Evolutionary conservation across 2,329 filamentous ascomycete genomes (phyloP).

Genomic region (Penicillium glabrum): DNA sequence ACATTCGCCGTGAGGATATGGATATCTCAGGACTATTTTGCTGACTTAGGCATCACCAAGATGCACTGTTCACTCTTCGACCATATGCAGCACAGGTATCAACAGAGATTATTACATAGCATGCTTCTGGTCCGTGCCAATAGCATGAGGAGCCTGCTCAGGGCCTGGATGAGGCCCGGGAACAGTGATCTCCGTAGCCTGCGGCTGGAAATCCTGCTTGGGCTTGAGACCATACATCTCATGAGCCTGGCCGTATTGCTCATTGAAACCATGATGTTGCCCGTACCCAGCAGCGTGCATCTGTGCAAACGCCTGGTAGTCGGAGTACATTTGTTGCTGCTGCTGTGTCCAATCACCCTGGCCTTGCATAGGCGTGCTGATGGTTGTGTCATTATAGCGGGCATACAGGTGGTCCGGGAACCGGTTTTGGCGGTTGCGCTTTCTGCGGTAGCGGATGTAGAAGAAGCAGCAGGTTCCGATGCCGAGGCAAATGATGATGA

Average conservation of each 20-base stretch:
- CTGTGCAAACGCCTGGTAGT: constrained; percentile 7
- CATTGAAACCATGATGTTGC: neutral
- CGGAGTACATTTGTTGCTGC: neutral
- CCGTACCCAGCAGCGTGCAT: constrained; percentile 15
- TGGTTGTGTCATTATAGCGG: constrained; percentile 36
- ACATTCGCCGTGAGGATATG: neutral
- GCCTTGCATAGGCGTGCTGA: constrained; percentile 25
- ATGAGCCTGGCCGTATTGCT: constrained; percentile 8
- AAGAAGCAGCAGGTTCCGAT: constrained; percentile 41
- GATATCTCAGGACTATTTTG: neutral
- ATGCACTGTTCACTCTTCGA: neutral
- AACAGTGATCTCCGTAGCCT: neutral
- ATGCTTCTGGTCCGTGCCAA: constrained; percentile 8
- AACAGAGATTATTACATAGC: neutral
- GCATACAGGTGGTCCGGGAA: constrained; percentile 31
- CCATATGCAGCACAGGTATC: neutral
- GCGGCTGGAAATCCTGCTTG: neutral
- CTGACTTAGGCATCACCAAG: neutral
- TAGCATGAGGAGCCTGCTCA: neutral
- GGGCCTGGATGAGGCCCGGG: neutral
- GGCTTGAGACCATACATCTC: constrained; percentile 5
- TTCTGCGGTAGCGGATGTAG: constrained; percentile 44
- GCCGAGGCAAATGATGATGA: constrained; percentile 36
- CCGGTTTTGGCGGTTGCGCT: constrained; percentile 30
- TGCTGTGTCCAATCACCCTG: constrained; percentile 19